Evolutionary conservation across 1,139 yeast genomes (phyloP).

Genomic region (Diutina catenulata): DNA sequence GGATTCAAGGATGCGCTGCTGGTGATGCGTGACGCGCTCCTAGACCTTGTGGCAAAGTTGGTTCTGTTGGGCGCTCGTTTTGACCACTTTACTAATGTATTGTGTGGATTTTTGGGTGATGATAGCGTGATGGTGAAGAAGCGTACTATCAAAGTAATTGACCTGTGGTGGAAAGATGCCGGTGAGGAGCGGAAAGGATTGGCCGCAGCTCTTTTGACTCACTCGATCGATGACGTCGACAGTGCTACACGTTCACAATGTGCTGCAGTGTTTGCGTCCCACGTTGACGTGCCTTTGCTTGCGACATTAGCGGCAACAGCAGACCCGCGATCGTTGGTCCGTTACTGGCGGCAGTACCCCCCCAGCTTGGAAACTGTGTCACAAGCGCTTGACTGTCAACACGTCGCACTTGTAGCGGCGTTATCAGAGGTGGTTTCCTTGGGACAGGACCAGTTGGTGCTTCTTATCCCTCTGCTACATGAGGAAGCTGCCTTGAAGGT

Average conservation of each 20-base stretch:
- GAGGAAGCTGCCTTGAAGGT: neutral
- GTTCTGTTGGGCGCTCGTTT: neutral
- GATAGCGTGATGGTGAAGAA: slow-evolving; percentile 1
- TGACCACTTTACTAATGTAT: neutral
- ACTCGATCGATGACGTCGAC: too few relatives aligned
- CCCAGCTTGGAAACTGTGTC: too few relatives aligned
- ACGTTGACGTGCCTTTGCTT: too few relatives aligned
- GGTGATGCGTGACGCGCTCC: slow-evolving; percentile 1
- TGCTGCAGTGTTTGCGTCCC: too few relatives aligned
- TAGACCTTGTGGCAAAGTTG: neutral
- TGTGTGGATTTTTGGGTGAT: neutral
- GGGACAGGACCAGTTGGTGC: slow-evolving; percentile 1
- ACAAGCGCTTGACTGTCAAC: too few relatives aligned
- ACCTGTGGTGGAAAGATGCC: too few relatives aligned
- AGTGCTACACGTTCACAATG: too few relatives aligned
- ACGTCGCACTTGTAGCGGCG: neutral
- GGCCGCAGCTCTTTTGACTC: too few relatives aligned
- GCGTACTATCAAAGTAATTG: slow-evolving; percentile 4
- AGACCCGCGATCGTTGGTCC: too few relatives aligned
- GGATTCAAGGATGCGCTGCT: neutral
- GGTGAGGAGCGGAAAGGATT: too few relatives aligned
- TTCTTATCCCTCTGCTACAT: neutral
- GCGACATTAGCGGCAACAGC: too few relatives aligned
- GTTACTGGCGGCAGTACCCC: too few relatives aligned
- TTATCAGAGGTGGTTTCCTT: neutral